A percentile compares a stretch with the other conserved stretches of the same genome.
phyloP scores from a whole-genome alignment of 2,329 filamentous ascomycete species.

The Ophioceras dolichostomum region DNA sequence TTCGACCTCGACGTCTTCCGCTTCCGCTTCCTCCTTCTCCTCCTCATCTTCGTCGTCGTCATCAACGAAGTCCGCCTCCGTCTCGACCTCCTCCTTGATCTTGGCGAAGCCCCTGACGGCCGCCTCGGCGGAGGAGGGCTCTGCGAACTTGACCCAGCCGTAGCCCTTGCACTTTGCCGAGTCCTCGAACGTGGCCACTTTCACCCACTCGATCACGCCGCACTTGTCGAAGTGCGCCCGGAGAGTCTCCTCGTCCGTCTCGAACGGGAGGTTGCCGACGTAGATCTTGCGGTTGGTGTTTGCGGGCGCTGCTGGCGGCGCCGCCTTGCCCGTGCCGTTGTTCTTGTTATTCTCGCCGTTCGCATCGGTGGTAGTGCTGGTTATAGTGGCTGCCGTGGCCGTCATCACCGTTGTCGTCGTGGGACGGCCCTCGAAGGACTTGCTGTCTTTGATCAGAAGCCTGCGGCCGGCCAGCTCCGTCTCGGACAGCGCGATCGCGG shows the following conservation, averaged over 20 bases:
- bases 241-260: conserved; percentile 69
- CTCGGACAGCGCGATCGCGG: conserved; percentile 81
- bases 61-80: conserved; percentile 47
- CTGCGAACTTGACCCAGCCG: conserved; percentile 79
- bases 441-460: conserved; percentile 86
- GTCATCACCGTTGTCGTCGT: conserved; percentile 45
- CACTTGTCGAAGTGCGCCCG: conserved; percentile 74
- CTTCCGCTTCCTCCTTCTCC: conserved; percentile 25
- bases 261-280: conserved; percentile 79
- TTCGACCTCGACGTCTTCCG: conserved; percentile 19
- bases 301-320: conserved; percentile 18
- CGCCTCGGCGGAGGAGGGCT: conserved; percentile 59
- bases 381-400: conserved; percentile 16
- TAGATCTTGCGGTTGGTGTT: conserved; percentile 62
- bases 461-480: conserved; percentile 63
- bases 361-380: conserved; percentile 16
- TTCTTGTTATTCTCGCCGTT: conserved; percentile 11
- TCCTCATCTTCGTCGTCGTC: conserved; percentile 31
- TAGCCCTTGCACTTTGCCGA: conserved; percentile 96
- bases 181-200: conserved; percentile 92
- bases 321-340: conserved; percentile 17
- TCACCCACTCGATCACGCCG: conserved; percentile 69
- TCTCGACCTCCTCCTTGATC: conserved; percentile 53
- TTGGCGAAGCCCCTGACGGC: conserved; percentile 74
- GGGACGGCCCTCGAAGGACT: conserved; percentile 81